Percentiles rank a stretch among this genome's conserved stretches.
phyloP scores from a whole-genome alignment of 176 grass and related monocot genomes.

The Rhynchospora tenuis region DNA sequence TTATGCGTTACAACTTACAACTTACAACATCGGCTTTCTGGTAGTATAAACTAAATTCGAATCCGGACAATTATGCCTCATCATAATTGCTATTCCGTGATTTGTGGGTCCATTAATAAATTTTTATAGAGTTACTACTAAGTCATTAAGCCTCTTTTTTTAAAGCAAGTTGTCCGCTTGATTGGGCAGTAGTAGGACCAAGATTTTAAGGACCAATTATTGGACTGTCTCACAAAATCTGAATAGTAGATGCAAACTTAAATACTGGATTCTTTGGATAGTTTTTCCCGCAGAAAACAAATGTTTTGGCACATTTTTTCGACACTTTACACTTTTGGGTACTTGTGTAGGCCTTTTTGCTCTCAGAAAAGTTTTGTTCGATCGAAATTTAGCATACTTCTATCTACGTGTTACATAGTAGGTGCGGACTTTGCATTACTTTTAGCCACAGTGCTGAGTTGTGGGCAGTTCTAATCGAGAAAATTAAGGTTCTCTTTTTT shows the following conservation, averaged over 20 bases:
- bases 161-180: not conserved
- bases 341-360: not conserved
- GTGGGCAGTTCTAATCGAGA: too few species aligned
- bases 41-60: too few species aligned
- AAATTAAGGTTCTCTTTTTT: too few species aligned
- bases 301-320: not conserved
- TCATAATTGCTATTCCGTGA: not conserved
- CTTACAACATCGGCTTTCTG: too few species aligned
- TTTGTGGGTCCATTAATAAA: not conserved
- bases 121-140: not conserved
- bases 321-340: not conserved
- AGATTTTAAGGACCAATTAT: not conserved
- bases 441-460: too few species aligned
- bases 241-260: not conserved
- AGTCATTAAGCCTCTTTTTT: not conserved
- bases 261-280: not conserved
- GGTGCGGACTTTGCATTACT: too few species aligned
- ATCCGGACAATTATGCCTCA: too few species aligned
- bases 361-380: too few species aligned
- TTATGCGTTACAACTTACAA: too few species aligned
- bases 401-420: too few species aligned
- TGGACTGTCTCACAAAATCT: not conserved
- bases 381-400: too few species aligned
- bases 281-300: not conserved
- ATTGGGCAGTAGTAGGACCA: not conserved